Evolutionary conservation across 176 grass and related monocot genomes (phyloP).

Genomic region (Ensete ventricosum): DNA sequence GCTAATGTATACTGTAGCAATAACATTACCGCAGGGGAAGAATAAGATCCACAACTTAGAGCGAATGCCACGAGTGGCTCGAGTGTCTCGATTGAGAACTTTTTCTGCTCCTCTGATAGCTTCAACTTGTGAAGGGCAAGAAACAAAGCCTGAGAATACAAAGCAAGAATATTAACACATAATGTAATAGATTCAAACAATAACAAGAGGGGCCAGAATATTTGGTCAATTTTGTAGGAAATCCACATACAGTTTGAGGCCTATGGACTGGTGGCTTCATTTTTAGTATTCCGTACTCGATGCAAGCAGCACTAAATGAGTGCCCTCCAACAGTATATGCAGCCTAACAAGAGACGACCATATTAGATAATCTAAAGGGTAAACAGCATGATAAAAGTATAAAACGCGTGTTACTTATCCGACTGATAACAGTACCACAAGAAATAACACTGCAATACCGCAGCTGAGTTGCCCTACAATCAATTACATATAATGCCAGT

Average conservation of each 20-base stretch:
- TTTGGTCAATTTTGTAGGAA: neutral
- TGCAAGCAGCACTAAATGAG: slow-evolving; percentile 82
- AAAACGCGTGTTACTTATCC: too few species aligned
- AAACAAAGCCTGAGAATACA: slow-evolving; percentile 50
- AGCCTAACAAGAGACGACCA: slow-evolving; percentile 29
- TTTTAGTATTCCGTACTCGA: slow-evolving; percentile 84
- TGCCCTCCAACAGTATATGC: slow-evolving; percentile 80
- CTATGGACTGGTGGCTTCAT: slow-evolving; percentile 76
- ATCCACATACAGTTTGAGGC: slow-evolving; percentile 64
- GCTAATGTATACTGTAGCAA: neutral
- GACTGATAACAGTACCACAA: too few species aligned
- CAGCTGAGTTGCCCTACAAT: neutral
- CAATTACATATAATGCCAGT: neutral
- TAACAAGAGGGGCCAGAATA: neutral
- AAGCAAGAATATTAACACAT: neutral
- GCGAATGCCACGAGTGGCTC: slow-evolving; percentile 78
- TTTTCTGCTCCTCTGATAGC: slow-evolving; percentile 74
- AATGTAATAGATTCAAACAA: neutral
- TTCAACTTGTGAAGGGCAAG: slow-evolving; percentile 89
- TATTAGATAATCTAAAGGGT: neutral
- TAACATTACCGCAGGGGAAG: slow-evolving; percentile 60
- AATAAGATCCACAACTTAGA: slow-evolving; percentile 83
- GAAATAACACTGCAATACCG: neutral
- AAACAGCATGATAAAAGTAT: neutral
- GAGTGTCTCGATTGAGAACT: slow-evolving; percentile 47